Evolutionary conservation across 805 yeast species (phyloP), one percentile per base, ranked within the genome.

Genomic region (Metschnikowia arizonensis): DNA sequence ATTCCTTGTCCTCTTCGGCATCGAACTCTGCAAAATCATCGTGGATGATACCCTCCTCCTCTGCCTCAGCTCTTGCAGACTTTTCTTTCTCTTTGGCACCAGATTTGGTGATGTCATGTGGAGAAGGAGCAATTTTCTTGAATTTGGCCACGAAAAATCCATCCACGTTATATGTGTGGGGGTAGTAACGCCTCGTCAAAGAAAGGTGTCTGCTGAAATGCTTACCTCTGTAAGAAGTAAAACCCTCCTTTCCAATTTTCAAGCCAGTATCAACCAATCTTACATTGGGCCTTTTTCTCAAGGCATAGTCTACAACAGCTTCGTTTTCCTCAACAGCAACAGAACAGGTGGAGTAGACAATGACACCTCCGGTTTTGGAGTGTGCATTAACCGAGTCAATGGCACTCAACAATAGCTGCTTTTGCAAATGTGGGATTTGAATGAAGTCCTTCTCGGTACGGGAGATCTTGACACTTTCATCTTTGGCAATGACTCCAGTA

Each of bases 291-390:
- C 99, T 82, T 65, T 93, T 91, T 64, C 96, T 81, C 57, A 93
- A 77, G 19, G 97, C 98, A 60, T 93, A 93, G 68, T 91, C 96
- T n/a, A 93, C 97, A 46, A 93, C 99, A 18, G 97, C 85, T 72
- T 93, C 99, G 67, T 93, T 90, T 71, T 93, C 99, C 59, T 93
- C 99, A 40, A 93, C 97, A 59, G 95, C 95, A 49, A 93, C 93
- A 11, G 98, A 91, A 78, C 99, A 93, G 1, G 99, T 93, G 6
- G 99, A 93, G 70, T 93, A 93, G 6, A 95, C 98, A 53, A 93
- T 85, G 48, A 83, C 75, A 56, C 97, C 99, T 50, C 98, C 97
- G 36, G 91, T 88, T 49, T 87, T 72, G 6, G 96, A 88, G 62
- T 84, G 76, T 28, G 96, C 95, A 66, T 93, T 97, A 28, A 93